These are phyloP conservation scores for Taxawa tesnikishii DNA, from an alignment of 2,329 filamentous ascomycete genomes.

Conservation along the genomic window DNA sequence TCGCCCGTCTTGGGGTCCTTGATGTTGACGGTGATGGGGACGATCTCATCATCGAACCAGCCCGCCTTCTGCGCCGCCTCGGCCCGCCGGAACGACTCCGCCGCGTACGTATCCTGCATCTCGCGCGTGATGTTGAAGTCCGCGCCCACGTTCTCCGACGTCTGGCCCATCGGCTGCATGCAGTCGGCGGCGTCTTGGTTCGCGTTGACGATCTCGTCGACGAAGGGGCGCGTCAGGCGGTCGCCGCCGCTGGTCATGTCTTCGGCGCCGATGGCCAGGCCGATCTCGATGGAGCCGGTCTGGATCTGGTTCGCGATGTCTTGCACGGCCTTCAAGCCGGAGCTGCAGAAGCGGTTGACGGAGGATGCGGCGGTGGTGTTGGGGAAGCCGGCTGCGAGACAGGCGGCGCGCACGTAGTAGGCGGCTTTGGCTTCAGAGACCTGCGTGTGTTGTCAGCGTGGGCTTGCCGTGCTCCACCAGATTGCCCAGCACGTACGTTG, in stretches of 20 bases:
- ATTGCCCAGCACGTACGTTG: slow-evolving; percentile 50
- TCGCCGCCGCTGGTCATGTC: slow-evolving; percentile 70
- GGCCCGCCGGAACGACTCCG: slow-evolving; percentile 76
- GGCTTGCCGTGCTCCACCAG: not conserved
- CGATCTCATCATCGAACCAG: slow-evolving; percentile 89
- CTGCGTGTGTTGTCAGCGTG: slow-evolving; percentile 26
- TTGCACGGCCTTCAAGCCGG: slow-evolving; percentile 86
- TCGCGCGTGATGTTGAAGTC: slow-evolving; percentile 80
- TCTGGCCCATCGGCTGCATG: slow-evolving; percentile 96
- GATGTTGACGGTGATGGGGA: slow-evolving; percentile 68
- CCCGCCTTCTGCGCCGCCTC: slow-evolving; percentile 85
- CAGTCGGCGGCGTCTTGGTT: slow-evolving; percentile 74
- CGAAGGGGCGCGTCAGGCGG: slow-evolving; percentile 58
- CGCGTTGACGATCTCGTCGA: slow-evolving; percentile 56
- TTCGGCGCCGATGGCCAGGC: slow-evolving; percentile 80
- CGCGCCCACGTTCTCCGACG: slow-evolving; percentile 84
- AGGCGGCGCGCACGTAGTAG: slow-evolving; percentile 81
- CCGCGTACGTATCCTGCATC: slow-evolving; percentile 72
- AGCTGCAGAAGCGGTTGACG: slow-evolving; percentile 95
- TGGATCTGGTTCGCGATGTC: slow-evolving; percentile 85
- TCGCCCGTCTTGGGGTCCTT: slow-evolving; percentile 76
- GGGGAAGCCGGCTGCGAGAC: slow-evolving; percentile 84
- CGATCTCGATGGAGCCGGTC: slow-evolving; percentile 69
- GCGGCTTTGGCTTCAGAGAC: slow-evolving; percentile 75
- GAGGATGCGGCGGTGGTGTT: slow-evolving; percentile 73